Evolutionary conservation across 768 basidiomycete genomes (phyloP), one percentile per base, ranked within the genome.

Genomic region (Tricholoma saponaceum): DNA sequence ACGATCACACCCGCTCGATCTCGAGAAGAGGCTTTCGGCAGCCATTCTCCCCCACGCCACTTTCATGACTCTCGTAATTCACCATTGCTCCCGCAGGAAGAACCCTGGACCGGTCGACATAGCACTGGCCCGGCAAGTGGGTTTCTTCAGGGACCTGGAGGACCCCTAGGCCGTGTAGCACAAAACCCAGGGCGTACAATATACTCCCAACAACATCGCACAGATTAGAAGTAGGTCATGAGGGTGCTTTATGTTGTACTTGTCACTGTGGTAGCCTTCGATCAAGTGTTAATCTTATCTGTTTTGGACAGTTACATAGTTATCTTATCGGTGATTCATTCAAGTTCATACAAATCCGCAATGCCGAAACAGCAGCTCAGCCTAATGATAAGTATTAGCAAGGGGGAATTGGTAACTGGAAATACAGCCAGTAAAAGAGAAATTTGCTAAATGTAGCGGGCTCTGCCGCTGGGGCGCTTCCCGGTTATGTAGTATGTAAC

Each of bases 151-250:
- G 80, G 78, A 12, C 68, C 81, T 20, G 70, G 65, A 16, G 70
- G 66, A 30, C 65, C 77, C 5, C 79, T 81, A 64, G 74, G 74
- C 41, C 73, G 72, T 54, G 61, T 71, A 44, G 57, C 66, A 22
- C 76, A 78, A 64, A 83, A 82, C 57, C 76, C 81, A 2, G 84
- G 84, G 56, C 83, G 84, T 62, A 86, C 85, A 28, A 84, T 86
- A 60, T 85, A 86, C 67, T 82, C 84, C 46, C 83, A 83, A 43
- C 56, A 66, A 41, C 58, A 54, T 41, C 64, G 52, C 44, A 12
- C 54, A 54, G 64, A 65, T 13, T 65, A 63, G 60, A 46, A 39
- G 20, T 25, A 9, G 22, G 54, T 23, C 9, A 30, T 50, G 20
- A 22, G 6, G 13, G 22, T 33, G 26, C 30, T 32, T 8, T 47